Conservation (phyloP, 129 eudicot genomes). For the Centrapalus pauciflorus region DNA sequence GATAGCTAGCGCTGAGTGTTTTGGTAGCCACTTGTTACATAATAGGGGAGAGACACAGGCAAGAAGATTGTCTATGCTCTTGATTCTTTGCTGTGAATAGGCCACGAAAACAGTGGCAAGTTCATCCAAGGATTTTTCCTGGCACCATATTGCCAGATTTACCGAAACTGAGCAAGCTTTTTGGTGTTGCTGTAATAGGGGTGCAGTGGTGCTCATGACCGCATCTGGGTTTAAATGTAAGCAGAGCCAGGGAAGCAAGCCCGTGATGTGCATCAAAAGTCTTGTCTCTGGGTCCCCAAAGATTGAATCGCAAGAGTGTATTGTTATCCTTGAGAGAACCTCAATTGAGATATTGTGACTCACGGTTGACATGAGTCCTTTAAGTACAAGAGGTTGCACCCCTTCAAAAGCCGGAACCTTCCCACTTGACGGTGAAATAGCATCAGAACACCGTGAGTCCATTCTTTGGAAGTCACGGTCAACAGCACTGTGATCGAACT, state of each 20-base stretch:
- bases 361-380: slow-evolving; percentile 88
- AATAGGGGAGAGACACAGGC: slow-evolving; percentile 65
- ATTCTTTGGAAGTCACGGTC: slow-evolving; percentile 48
- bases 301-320: slow-evolving; percentile 78
- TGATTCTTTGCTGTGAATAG: slow-evolving; percentile 62
- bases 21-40: slow-evolving; percentile 77
- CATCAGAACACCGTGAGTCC: slow-evolving; percentile 39
- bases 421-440: slow-evolving; percentile 27
- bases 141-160: slow-evolving; percentile 79
- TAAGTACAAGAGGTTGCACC: slow-evolving; percentile 85
- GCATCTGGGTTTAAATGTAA: slow-evolving; percentile 69
- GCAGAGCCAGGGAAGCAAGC: slow-evolving; percentile 91
- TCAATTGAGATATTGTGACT: slow-evolving; percentile 72
- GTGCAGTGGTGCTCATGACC: slow-evolving; percentile 48
- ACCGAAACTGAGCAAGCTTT: slow-evolving; percentile 74
- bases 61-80: slow-evolving; percentile 61
- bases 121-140: slow-evolving; percentile 66
- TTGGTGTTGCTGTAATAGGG: slow-evolving; percentile 50
- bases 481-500: slow-evolving; percentile 44
- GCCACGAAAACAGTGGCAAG: slow-evolving; percentile 62
- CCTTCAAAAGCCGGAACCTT: slow-evolving; percentile 80
- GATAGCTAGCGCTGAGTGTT: slow-evolving; percentile 66
- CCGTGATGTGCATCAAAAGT: slow-evolving; percentile 80
- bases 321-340: slow-evolving; percentile 79
- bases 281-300: slow-evolving; percentile 82